Base-by-base conservation (phyloP, 116 monocot genomes). In the Papilionanthe hybrid region DNA sequence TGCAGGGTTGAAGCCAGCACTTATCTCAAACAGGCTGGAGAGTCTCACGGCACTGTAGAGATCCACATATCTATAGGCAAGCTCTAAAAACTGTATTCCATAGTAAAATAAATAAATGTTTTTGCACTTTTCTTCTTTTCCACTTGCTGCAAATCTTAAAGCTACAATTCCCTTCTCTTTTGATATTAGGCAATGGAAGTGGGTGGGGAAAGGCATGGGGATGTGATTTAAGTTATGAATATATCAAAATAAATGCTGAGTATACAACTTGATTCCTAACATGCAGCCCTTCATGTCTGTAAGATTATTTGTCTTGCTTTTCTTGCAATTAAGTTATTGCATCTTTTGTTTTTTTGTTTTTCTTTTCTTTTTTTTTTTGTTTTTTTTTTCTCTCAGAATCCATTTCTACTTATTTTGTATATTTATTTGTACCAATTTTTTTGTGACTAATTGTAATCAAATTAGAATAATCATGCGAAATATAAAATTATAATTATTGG, bases 211-310 rank as follows among this genome's bases (percentile, higher is more conserved):
- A 89, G 78, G 92, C 94, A 4, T 98, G 98, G 98, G 98, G 98
- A 32, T 98, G 98, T 53, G 98, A 98, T 85, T 60, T 98, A 67
- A 98, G 94, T 79, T 98, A 98, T 80, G 93, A 98, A 50, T 98
- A 98, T 84, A 92, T 98, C 49, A 93, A 94, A 82, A 98, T 98
- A 85, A 94, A 98, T 81, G 98, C 94, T 20, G 98, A 98, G 74
- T 94, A 98, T 79, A 94, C 98, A 32, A 91, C 98, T 48, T 94
- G 81, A 91, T 20, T 5, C 9, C 3, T 60, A 60, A 60, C 5
- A 22, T 60, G 60, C 2, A 60, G 1, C 7, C 60, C 9, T 22
- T 6, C 60, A 60, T 60, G 50, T 3, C 0, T 50, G 50, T 50
- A 50, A 15, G 50, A 50, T 13, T 50, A 45, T 6, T 4, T 45